Percentiles rank a stretch among this genome's conserved stretches.
phyloP scores from a whole-genome alignment of 371 early-diverging fungal genomes.

The Actinomortierella ambigua region DNA sequence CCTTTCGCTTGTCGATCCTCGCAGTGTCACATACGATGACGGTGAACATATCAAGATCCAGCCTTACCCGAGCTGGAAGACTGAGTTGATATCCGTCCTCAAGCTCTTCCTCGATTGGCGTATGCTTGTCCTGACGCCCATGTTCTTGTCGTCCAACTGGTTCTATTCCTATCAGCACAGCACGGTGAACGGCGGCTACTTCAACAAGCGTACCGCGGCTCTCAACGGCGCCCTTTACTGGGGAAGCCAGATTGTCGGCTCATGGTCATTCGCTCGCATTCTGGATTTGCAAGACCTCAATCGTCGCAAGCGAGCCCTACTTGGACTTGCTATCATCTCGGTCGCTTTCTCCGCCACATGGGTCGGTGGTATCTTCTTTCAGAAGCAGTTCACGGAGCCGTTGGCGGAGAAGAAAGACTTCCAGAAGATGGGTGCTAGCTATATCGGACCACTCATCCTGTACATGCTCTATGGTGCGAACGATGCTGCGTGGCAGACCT shows the following conservation, averaged over 20 bases:
- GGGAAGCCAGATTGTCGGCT: conserved; percentile 70
- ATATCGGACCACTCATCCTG: conserved; percentile 64
- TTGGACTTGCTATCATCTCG: conserved; percentile 56
- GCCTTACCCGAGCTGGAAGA: conserved; percentile 53
- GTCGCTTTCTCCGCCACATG: conserved; percentile 63
- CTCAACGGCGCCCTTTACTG: conserved; percentile 67
- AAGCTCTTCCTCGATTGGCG: conserved; percentile 71
- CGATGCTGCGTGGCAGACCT: conserved; percentile 73
- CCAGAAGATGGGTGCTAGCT: conserved; percentile 44
- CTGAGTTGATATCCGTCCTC: conserved; percentile 61
- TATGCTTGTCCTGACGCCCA: conserved; percentile 64
- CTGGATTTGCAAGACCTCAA: conserved; percentile 57
- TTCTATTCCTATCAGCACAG: conserved; percentile 76
- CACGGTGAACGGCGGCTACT: conserved; percentile 38
- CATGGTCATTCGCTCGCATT: conserved; percentile 59
- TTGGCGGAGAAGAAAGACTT: conserved; percentile 21
- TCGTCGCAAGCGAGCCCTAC: conserved; percentile 61
- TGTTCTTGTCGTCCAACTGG: conserved; percentile 78
- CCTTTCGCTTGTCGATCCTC: conserved; percentile 62
- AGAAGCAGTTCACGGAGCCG: conserved; percentile 51
- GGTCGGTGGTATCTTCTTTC: conserved; percentile 68
- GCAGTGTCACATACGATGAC: conserved; percentile 63
- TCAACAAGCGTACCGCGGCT: conserved; percentile 34
- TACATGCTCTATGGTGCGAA: conserved; percentile 70
- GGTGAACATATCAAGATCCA: conserved; percentile 65